Conservation (phyloP, 176 grass and related monocot genomes). For the Leersia perrieri region DNA sequence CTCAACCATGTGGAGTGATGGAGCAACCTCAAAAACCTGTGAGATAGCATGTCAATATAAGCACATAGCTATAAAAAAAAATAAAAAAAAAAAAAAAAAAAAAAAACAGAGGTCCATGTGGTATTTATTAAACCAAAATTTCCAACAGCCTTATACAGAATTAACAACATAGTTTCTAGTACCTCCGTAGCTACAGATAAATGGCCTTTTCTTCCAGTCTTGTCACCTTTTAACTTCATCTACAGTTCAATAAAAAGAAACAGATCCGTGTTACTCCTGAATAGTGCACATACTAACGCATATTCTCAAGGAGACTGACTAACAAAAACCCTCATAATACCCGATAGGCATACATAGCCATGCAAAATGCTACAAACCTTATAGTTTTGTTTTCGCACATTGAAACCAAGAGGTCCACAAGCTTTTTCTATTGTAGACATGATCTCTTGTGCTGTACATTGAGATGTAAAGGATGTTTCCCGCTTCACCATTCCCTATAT, state of each 20-base stretch:
- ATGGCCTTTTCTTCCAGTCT: slow-evolving; percentile 90
- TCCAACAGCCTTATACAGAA: not conserved
- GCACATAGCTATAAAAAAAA: not conserved
- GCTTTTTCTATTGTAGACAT: slow-evolving; percentile 90
- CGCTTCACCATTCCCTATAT: slow-evolving; percentile 61
- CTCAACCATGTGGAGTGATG: slow-evolving; percentile 93
- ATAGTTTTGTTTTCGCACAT: slow-evolving; percentile 94
- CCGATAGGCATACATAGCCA: not conserved
- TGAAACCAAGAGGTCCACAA: slow-evolving; percentile 93
- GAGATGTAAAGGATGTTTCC: slow-evolving; percentile 85
- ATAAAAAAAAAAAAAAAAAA: not conserved
- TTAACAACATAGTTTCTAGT: not conserved
- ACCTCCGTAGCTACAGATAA: slow-evolving; percentile 92
- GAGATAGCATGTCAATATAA: slow-evolving; percentile 11
- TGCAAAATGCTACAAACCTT: slow-evolving; percentile 53
- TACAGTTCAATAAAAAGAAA: slow-evolving; percentile 28
- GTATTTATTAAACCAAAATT: not conserved
- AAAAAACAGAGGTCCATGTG: not conserved
- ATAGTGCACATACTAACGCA: not conserved
- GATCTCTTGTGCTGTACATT: slow-evolving; percentile 85
- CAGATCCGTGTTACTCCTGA: not conserved
- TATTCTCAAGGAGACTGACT: not conserved
- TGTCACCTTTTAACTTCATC: slow-evolving; percentile 98
- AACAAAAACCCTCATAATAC: not conserved
- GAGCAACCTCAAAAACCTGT: slow-evolving; percentile 98